Conservation (phyloP, 345 rosid species). For the Citrus inodora region DNA sequence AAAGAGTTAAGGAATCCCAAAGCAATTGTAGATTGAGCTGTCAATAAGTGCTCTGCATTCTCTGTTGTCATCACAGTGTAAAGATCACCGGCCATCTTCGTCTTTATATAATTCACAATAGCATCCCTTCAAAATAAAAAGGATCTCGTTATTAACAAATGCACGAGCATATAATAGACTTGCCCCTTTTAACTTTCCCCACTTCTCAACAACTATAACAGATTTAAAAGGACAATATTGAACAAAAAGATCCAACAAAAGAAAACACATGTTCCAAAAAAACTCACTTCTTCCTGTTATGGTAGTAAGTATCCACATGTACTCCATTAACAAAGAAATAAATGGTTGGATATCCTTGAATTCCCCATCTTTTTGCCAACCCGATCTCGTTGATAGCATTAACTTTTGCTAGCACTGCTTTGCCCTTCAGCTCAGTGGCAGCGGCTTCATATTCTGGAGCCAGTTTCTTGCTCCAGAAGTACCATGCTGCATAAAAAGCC, state of each 20-base stretch:
- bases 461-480: constrained; percentile 8
- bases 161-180: not conserved
- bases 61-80: not conserved
- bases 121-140: constrained; percentile 9
- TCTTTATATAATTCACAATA: not conserved
- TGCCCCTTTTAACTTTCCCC: not conserved
- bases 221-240: no score
- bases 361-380: not conserved
- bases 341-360: constrained; percentile 7
- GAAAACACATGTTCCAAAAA: no score
- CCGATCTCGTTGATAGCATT: not conserved
- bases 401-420: constrained; percentile 21
- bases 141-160: not conserved
- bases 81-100: constrained; percentile 1
- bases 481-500: constrained; percentile 18
- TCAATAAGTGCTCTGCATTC: not conserved
- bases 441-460: constrained; percentile 22
- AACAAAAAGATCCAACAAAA: no score
- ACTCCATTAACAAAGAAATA: constrained; percentile 12
- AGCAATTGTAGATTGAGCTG: not conserved
- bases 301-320: not conserved
- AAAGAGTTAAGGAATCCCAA: constrained; percentile 7
- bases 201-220: no score
- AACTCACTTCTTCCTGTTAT: not conserved
- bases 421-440: constrained; percentile 21